Evolutionary conservation across 805 yeast species (phyloP).

Genomic region (Pichia deserticola): DNA sequence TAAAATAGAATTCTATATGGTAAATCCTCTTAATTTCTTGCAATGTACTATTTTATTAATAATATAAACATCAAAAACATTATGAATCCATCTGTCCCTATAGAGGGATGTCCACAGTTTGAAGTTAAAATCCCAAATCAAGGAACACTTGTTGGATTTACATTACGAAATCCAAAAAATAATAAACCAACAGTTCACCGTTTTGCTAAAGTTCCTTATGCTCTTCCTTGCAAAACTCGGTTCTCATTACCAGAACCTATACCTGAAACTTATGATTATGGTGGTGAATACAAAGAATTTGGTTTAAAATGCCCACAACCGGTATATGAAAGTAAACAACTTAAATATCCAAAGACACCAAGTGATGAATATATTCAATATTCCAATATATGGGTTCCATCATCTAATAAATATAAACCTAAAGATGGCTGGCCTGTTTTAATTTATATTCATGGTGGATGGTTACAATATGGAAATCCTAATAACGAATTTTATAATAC

Average conservation of each 20-base stretch:
- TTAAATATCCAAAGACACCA: constrained; percentile 22
- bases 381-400: constrained; percentile 34
- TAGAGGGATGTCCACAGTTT: no score
- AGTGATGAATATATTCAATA: constrained; percentile 29
- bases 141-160: constrained; percentile 26
- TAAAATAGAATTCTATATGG: no score
- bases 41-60: no score
- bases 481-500: constrained; percentile 19
- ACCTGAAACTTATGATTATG: constrained; percentile 30
- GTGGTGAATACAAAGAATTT: constrained; percentile 31
- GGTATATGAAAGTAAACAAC: constrained; percentile 21
- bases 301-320: constrained; percentile 35
- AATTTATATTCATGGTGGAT: constrained; percentile 38
- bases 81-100: no score
- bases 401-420: constrained; percentile 26
- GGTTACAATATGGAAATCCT: constrained; percentile 31
- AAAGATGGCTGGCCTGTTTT: constrained; percentile 36
- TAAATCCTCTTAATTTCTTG: no score
- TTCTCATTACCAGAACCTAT: constrained; percentile 26
- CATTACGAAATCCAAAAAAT: constrained; percentile 10
- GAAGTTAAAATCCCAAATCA: constrained; percentile 16
- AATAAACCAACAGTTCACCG: constrained; percentile 19
- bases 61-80: no score
- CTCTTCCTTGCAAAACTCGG: constrained; percentile 23
- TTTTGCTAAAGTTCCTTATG: constrained; percentile 31